Conservation (phyloP, 805 yeast species). For the Ogataea saltuana region DNA sequence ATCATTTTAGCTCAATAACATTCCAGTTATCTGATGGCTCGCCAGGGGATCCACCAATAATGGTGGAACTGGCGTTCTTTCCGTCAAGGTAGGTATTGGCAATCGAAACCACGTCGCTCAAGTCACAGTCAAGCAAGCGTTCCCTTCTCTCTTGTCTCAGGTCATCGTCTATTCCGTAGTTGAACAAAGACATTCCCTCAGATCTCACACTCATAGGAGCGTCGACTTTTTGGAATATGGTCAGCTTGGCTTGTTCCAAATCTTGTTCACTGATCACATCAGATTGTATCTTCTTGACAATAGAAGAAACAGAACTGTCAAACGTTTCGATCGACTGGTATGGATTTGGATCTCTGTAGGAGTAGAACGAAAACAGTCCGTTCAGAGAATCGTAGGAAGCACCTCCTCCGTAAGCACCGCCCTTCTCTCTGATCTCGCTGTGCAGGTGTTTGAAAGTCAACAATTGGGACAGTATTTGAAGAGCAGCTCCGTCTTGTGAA, state of each 20-base stretch:
- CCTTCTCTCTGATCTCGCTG: constrained; percentile 87
- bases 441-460: constrained; percentile 83
- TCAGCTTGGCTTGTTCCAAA: constrained; percentile 84
- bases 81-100: constrained; percentile 5
- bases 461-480: constrained; percentile 79
- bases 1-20: constrained; percentile 4
- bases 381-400: constrained; percentile 77
- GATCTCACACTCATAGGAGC: constrained; percentile 80
- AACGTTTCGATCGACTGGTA: constrained; percentile 64
- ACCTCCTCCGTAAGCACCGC: constrained; percentile 99
- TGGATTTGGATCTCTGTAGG: constrained; percentile 94
- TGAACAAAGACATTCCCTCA: constrained; percentile 71
- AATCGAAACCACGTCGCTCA: constrained; percentile 48
- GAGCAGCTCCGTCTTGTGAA: constrained; percentile 76
- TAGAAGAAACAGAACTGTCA: constrained; percentile 50
- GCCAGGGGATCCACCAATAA: constrained; percentile 12
- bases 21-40: constrained; percentile 8
- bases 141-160: constrained; percentile 81
- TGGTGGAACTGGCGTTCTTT: constrained; percentile 8
- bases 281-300: constrained; percentile 31
- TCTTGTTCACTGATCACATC: constrained; percentile 48
- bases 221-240: constrained; percentile 89
- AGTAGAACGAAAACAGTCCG: constrained; percentile 78
- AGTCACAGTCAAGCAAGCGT: constrained; percentile 63
- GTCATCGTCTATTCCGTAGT: constrained; percentile 71